phyloP scores from a whole-genome alignment of 1,284 basidiomycete species.

The Leccinum angustisporum region DNA sequence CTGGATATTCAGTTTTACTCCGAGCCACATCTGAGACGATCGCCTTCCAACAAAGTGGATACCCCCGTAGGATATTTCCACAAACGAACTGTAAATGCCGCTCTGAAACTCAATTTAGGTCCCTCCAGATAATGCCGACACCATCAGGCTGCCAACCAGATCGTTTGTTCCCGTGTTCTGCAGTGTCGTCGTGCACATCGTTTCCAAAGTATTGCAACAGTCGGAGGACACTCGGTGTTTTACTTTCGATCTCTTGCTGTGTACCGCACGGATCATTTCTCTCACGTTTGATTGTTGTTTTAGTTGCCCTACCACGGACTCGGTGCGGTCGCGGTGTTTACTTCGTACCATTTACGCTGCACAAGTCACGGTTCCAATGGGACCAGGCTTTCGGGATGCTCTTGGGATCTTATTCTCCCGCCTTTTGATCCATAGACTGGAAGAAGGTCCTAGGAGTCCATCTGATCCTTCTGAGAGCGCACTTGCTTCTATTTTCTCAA shows the following conservation, averaged over 20 bases:
- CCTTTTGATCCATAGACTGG: constrained; percentile 34
- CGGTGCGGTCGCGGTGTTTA: constrained; percentile 41
- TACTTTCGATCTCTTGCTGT: constrained; percentile 45
- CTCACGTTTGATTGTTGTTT: constrained; percentile 48
- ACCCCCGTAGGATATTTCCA: constrained; percentile 30
- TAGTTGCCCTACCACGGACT: constrained; percentile 38
- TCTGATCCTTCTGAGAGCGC: constrained; percentile 18
- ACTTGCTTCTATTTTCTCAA: constrained; percentile 26
- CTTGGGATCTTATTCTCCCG: constrained; percentile 33
- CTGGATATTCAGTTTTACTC: constrained; percentile 34
- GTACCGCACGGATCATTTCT: constrained; percentile 39
- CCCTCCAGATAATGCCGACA: constrained; percentile 31
- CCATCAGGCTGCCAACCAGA: constrained; percentile 39
- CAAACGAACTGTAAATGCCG: neutral
- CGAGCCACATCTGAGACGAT: constrained; percentile 20
- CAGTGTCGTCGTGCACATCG: constrained; percentile 44
- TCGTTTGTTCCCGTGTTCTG: constrained; percentile 47
- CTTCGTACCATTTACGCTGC: constrained; percentile 38
- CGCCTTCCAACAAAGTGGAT: constrained; percentile 20
- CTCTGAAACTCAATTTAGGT: constrained; percentile 24
- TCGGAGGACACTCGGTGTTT: constrained; percentile 47
- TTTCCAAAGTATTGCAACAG: constrained; percentile 42
- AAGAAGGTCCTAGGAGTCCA: constrained; percentile 29
- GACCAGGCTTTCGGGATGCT: constrained; percentile 22
- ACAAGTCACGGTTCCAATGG: constrained; percentile 22